Evolutionary conservation across 208 protist genomes (phyloP).

Genomic region (Crithidia brevicula): DNA sequence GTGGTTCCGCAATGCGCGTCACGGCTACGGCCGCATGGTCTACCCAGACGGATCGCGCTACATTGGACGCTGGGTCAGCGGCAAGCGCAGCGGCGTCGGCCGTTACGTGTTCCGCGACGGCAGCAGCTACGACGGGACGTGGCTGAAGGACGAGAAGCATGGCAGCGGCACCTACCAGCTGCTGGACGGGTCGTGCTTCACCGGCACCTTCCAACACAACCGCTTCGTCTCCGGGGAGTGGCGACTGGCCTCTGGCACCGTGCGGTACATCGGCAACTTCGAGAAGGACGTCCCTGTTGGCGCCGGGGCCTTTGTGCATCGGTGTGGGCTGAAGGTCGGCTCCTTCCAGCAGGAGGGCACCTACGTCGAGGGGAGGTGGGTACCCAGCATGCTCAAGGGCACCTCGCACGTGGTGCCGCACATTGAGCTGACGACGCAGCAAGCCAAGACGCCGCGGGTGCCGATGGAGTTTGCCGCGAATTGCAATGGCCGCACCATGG

Average conservation of each 20-base stretch:
- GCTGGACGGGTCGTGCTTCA: conserved; percentile 72
- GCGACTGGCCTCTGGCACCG: conserved; percentile 72
- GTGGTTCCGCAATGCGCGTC: conserved; percentile 71
- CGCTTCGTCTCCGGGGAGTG: conserved; percentile 84
- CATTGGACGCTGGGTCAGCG: conserved; percentile 71
- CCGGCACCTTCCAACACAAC: conserved; percentile 78
- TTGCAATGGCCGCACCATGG: conserved; percentile 65
- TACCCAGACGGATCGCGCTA: conserved; percentile 89
- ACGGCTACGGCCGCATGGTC: conserved; percentile 84
- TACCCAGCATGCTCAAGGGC: conserved; percentile 66
- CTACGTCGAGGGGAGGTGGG: conserved; percentile 71
- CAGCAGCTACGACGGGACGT: conserved; percentile 85
- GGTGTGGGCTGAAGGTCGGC: conserved; percentile 57
- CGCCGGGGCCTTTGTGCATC: conserved; percentile 84
- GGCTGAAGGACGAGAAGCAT: conserved; percentile 77
- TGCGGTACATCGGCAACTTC: conserved; percentile 88
- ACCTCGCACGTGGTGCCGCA: conserved; percentile 60
- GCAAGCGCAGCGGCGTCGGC: conserved; percentile 71
- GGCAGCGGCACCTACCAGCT: conserved; percentile 77
- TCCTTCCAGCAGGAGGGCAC: conserved; percentile 84
- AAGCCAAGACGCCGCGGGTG: conserved; percentile 52
- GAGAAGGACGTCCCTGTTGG: conserved; percentile 68
- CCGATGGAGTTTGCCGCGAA: conserved; percentile 66
- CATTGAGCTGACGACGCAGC: conserved; percentile 63
- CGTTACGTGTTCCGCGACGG: conserved; percentile 87